Percentiles rank a stretch among this genome's conserved stretches.
Conservation (phyloP, 1,284 basidiomycete genomes). For the Pseudozyma sp. region DNA sequence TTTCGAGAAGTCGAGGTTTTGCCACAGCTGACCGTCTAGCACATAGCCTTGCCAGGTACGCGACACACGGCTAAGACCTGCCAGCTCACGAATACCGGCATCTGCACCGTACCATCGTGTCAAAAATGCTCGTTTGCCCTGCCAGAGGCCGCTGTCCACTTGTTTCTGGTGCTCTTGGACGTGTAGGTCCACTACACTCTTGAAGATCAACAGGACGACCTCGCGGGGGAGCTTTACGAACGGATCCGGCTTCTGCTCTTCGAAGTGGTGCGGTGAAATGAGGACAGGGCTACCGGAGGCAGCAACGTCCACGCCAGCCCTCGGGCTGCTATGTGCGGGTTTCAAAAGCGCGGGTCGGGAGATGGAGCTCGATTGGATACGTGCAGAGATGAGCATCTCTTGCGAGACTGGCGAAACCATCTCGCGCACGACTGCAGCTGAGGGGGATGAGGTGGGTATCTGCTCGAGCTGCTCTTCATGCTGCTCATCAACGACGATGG, state of each 20-base stretch:
- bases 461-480: neutral
- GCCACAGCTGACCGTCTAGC: constrained; percentile 89
- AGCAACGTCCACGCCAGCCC: constrained; percentile 32
- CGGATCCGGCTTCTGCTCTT: constrained; percentile 18
- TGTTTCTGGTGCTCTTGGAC: constrained; percentile 22
- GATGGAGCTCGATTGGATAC: constrained; percentile 15
- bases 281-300: constrained; percentile 18
- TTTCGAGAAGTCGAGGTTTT: constrained; percentile 71
- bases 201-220: constrained; percentile 33
- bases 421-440: constrained; percentile 19
- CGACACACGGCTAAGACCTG: constrained; percentile 76
- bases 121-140: constrained; percentile 29
- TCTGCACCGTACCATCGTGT: constrained; percentile 37
- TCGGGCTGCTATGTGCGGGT: constrained; percentile 30
- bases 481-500: constrained; percentile 7
- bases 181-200: constrained; percentile 33
- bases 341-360: constrained; percentile 33
- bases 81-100: constrained; percentile 42
- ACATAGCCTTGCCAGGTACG: constrained; percentile 81
- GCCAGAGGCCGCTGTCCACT: constrained; percentile 26
- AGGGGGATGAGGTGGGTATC: neutral
- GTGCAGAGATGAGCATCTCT: constrained; percentile 44
- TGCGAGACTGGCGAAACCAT: constrained; percentile 29
- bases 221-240: constrained; percentile 42
- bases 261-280: constrained; percentile 22